A percentile compares a stretch with the other conserved stretches of the same genome.
These are phyloP conservation scores for Blastocystis sp. DNA, from an alignment of 352 stramenopile species.

Conservation along the genomic window DNA sequence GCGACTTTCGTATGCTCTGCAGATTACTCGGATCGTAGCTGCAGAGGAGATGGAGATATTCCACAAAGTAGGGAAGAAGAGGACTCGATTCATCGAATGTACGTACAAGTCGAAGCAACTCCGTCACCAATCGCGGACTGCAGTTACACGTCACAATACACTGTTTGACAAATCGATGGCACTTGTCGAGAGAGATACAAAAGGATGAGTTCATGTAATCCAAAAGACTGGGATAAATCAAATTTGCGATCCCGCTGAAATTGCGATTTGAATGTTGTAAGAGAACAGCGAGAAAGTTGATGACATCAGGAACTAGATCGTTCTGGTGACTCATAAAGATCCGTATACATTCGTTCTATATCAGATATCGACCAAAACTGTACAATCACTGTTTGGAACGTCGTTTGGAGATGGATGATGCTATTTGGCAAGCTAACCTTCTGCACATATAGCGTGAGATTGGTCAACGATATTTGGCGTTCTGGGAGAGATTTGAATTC, in stretches of 20 bases:
- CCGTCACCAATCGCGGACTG: not conserved
- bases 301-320: not conserved
- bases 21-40: not conserved
- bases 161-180: not conserved
- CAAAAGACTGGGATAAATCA: not conserved
- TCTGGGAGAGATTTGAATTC: not conserved
- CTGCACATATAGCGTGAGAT: not conserved
- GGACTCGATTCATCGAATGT: not conserved
- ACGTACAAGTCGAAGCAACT: not conserved
- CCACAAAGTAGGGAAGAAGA: not conserved
- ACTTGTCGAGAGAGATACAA: too few relatives aligned
- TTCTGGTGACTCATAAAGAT: not conserved
- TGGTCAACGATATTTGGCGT: not conserved
- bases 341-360: not conserved
- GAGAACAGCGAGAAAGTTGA: not conserved
- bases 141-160: not conserved
- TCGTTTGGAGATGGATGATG: not conserved
- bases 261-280: not conserved
- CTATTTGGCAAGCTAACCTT: not conserved
- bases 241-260: not conserved
- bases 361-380: not conserved
- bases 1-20: not conserved
- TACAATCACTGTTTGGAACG: not conserved
- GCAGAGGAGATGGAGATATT: not conserved
- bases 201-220: not conserved